Evolutionary conservation across 192 early-diverging fungal species (phyloP).

Genomic region (Umbelopsis ramanniana): DNA sequence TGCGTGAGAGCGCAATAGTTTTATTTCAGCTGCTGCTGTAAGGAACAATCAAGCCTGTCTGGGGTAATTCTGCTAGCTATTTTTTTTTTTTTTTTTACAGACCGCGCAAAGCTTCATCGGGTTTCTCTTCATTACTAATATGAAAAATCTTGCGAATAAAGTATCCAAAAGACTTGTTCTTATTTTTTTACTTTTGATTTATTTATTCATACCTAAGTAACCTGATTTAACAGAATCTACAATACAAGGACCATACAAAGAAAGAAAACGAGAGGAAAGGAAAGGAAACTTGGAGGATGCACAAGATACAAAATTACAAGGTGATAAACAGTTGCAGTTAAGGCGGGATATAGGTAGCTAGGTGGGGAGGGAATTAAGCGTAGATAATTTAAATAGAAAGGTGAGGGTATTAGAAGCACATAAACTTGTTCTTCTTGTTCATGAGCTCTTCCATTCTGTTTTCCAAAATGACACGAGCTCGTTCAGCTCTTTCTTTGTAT

Average conservation of each 20-base stretch:
- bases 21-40: not conserved
- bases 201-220: not conserved
- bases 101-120: no score
- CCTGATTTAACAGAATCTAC: not conserved
- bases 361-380: not conserved
- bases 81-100: no score
- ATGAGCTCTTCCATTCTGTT: slow-evolving; percentile 59
- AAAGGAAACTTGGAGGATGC: not conserved
- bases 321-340: not conserved
- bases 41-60: no score
- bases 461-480: slow-evolving; percentile 50
- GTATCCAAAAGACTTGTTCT: no score
- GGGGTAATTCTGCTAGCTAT: no score
- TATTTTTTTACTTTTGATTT: not conserved
- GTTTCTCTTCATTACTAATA: no score
- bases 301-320: slow-evolving; percentile 20
- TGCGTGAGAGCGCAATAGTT: not conserved
- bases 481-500: slow-evolving; percentile 57
- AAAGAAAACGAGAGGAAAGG: not conserved
- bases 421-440: slow-evolving; percentile 59
- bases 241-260: not conserved
- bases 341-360: not conserved
- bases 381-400: not conserved
- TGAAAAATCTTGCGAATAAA: no score
- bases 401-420: slow-evolving; percentile 49